Evolutionary conservation across 768 basidiomycete species (phyloP), one percentile per base, ranked within the genome.

Genomic region (Pleurotus salmoneostramineus): DNA sequence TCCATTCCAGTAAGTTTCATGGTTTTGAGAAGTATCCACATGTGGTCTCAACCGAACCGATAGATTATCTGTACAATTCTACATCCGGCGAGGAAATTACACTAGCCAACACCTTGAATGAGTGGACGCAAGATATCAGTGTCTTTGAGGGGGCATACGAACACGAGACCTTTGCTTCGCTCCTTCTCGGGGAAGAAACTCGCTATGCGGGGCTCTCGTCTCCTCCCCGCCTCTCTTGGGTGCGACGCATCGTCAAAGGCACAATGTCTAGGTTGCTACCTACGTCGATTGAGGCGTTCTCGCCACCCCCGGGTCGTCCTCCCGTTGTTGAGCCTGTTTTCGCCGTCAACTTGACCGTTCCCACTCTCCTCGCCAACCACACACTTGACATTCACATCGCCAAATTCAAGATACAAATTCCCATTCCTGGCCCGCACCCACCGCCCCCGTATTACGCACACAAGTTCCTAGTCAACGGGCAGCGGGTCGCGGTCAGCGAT

Each of bases 1-100:
- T 85, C n/a, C 73, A 82, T 62, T 78, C 79, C 4, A 79, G 85
- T 75, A 55, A 71, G 72, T 63, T 4, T 27, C 21, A 27, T 27
- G 21, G 4, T 14, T 35, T 42, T 47, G 12, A 12, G 1, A 12
- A n/a, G n/a, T n/a, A n/a, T n/a, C n/a, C n/a, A 12, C n/a, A 35
- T 27, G 17, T 15, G 32, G 31, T 8, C 8, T 5, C 8, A 33
- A 33, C 14, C 32, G 33, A 8, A 46, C 17, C 50, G 11, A 1
- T 52, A 73, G 69, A 72, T 50, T 70, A 69, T 59, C 21, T 68
- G 1, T 69, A 69, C 61, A 75, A 75, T 27, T 33, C 56, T 11
- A 33, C 56, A n/a, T 56, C 56, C 4, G 54, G 67, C 66, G 31
- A 66, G 70, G 3, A 56, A 40, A 14, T 52, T 34, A 48, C 49